Base-by-base conservation (phyloP, 2,329 filamentous ascomycete species). In the Aspergillus pseudoglaucus region DNA sequence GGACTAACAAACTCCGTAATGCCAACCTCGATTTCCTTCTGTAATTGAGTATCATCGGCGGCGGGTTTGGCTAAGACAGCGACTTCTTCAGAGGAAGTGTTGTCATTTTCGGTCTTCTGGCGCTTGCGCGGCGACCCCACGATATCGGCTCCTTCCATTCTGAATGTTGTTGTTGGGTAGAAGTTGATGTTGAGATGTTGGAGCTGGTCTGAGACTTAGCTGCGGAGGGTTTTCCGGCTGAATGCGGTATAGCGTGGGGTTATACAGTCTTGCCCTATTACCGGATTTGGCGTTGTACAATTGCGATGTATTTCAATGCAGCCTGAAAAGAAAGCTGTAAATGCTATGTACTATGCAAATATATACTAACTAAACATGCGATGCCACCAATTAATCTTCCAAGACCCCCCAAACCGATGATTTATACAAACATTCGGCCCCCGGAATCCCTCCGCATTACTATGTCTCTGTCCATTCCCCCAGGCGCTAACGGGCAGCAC, bases 401-500 rank as follows among this genome's bases (percentile, higher is more conserved):
- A 66, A 3, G 57, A 59, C 5, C 63, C 56, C 9, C 57, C 55
- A 56, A 67, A 67, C 8, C 62, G 57, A 54, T 66, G 65, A 32
- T 68, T 66, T 3, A 67, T 48, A 47, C 63, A 67, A 3, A 64
- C 64, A 23, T 63, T 53, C 1, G 39, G n/a, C 33, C 57, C 63
- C 2, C 37, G 15, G 40, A 66, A 35, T 35, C 33, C 33, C 33
- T 35, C 33, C 33, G 33, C 33, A n/a, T 17, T 17, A 67, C 61
- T 64, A 45, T 67, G 64, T 32, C 65, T 53, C 49, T 67, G 65
- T 12, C 65, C 65, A 50, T 66, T 67, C 0, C 61, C 65, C 65
- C 65, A 68, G 2, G 56, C 61, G 62, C 95, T 96, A 33, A 95
- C 72, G 0, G 91, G 91, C 41, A 97, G 70, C 6, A 95, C 83